A percentile compares a stretch with the other conserved stretches of the same genome.
Evolutionary conservation across 148 eudicot genomes (phyloP).

Genomic region (Rhododendron simsii): DNA sequence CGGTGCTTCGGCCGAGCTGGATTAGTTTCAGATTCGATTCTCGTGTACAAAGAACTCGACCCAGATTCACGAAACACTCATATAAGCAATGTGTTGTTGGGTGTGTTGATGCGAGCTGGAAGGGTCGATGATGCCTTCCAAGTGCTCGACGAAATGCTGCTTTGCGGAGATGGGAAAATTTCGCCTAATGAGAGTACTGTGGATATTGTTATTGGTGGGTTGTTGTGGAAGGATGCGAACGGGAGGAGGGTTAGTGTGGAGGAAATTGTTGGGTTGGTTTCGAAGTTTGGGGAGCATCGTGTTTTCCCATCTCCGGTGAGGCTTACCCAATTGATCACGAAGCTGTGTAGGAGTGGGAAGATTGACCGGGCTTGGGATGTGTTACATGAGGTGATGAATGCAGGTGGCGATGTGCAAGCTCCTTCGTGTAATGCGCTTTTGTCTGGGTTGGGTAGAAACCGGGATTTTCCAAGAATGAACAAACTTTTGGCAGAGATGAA

Average conservation of each 20-base stretch:
- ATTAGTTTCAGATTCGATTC: slow-evolving; percentile 34
- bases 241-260: slow-evolving; percentile 31
- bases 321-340: slow-evolving; percentile 39
- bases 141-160: slow-evolving; percentile 92
- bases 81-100: slow-evolving; percentile 38
- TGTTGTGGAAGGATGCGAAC: slow-evolving; percentile 24
- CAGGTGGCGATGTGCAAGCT: slow-evolving; percentile 38
- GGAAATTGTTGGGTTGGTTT: slow-evolving; percentile 37
- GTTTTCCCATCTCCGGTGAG: slow-evolving; percentile 29
- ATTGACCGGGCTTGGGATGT: slow-evolving; percentile 45
- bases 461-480: slow-evolving; percentile 41
- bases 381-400: slow-evolving; percentile 40
- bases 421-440: slow-evolving; percentile 59
- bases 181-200: slow-evolving; percentile 33
- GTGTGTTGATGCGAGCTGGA: slow-evolving; percentile 26
- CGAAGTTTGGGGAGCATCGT: slow-evolving; percentile 33
- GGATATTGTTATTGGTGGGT: slow-evolving; percentile 35
- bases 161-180: slow-evolving; percentile 26
- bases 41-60: slow-evolving; percentile 32
- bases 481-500: slow-evolving; percentile 60
- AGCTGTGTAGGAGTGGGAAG: slow-evolving; percentile 36
- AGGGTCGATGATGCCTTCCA: slow-evolving; percentile 49
- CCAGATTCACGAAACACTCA: slow-evolving; percentile 26
- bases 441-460: slow-evolving; percentile 39
- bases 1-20: slow-evolving; percentile 24